These are phyloP conservation scores for Colletotrichum sp. DNA, from an alignment of 2,329 filamentous ascomycete species.

Conservation along the genomic window DNA sequence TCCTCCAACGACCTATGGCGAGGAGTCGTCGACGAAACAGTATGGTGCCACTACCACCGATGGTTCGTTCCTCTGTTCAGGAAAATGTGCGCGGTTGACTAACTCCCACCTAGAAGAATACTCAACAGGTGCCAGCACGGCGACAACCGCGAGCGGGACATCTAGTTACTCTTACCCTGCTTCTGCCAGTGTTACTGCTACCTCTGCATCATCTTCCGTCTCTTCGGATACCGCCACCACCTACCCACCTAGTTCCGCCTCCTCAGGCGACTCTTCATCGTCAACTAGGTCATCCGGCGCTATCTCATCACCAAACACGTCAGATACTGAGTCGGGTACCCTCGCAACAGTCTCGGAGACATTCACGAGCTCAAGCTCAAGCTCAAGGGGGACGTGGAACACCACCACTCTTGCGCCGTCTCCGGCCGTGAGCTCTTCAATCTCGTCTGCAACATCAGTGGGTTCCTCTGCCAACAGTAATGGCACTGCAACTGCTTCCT, in stretches of 20 bases:
- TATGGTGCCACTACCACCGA: background rate
- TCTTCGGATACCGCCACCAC: background rate
- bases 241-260: background rate
- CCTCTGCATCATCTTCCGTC: background rate
- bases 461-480: background rate
- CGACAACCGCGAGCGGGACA: background rate
- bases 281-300: background rate
- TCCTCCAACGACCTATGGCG: conserved; percentile 3
- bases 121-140: background rate
- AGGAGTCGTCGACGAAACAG: background rate
- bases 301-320: background rate
- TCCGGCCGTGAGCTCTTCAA: background rate
- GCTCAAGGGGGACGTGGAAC: background rate
- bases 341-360: background rate
- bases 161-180: background rate
- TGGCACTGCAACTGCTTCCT: background rate
- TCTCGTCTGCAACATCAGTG: background rate
- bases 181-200: background rate
- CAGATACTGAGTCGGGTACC: background rate
- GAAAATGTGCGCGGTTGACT: background rate
- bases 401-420: background rate
- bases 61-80: background rate
- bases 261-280: background rate
- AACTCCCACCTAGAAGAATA: background rate
- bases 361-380: background rate